A percentile compares a stretch with the other conserved stretches of the same genome.
phyloP scores from a whole-genome alignment of 73 alveolate genomes.

The Stentor coeruleus region DNA sequence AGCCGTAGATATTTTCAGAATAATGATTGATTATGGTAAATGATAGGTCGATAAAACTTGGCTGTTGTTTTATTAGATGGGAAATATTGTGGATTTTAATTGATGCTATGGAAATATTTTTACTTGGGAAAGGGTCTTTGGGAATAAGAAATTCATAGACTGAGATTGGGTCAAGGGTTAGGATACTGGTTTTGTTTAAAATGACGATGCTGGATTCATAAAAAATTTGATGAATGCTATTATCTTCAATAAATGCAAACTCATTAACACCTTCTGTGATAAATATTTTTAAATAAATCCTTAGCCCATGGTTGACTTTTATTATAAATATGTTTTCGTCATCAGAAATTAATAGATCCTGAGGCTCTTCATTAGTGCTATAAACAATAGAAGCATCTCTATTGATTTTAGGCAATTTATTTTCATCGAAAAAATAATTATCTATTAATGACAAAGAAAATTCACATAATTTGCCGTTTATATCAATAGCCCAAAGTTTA shows the following conservation, averaged over 20 bases:
- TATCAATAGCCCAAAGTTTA: not conserved
- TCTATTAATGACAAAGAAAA: not conserved
- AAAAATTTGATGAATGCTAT: too few species aligned
- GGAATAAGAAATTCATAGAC: not conserved
- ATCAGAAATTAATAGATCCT: too few species aligned
- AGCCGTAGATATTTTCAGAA: not conserved
- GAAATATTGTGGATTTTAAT: not conserved
- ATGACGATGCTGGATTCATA: not conserved
- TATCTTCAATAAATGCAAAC: not conserved
- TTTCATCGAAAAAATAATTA: not conserved
- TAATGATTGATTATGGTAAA: too few species aligned
- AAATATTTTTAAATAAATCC: not conserved
- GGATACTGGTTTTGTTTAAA: not conserved
- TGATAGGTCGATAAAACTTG: not conserved
- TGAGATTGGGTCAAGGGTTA: not conserved
- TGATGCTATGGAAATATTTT: not conserved
- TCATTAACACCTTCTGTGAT: not conserved
- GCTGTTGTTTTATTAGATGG: not conserved
- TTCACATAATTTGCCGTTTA: not conserved
- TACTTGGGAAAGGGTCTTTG: not conserved
- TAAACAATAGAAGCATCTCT: not conserved
- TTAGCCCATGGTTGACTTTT: not conserved
- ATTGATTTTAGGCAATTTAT: conserved; percentile 2
- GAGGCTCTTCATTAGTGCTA: too few species aligned
- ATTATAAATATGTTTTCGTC: not conserved